A percentile compares a stretch with the other conserved stretches of the same genome.
These are phyloP conservation scores for Russula sp. DNA, from an alignment of 768 basidiomycete genomes.

Conservation along the genomic window DNA sequence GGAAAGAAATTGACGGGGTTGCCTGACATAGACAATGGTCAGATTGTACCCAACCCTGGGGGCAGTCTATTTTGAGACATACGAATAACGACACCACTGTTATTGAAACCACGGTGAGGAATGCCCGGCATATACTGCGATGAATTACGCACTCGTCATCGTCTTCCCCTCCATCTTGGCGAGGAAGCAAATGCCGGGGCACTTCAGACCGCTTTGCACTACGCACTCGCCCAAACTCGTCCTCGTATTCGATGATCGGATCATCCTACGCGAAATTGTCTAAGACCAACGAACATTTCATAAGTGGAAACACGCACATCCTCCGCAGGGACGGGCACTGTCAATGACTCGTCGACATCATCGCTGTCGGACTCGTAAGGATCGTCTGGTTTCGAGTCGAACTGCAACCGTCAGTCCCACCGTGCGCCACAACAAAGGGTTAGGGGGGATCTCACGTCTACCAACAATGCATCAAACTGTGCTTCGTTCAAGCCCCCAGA, in stretches of 20 bases:
- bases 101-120: conserved; percentile 8
- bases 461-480: conserved; percentile 68
- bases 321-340: conserved; percentile 50
- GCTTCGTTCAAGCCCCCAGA: conserved; percentile 72
- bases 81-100: conserved; percentile 29
- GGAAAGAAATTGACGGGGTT: conserved; percentile 87
- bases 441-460: conserved; percentile 56
- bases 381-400: conserved; percentile 57
- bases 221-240: conserved; percentile 80
- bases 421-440: background rate
- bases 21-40: conserved; percentile 42
- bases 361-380: conserved; percentile 67
- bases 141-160: conserved; percentile 37
- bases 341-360: conserved; percentile 75
- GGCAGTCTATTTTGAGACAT: background rate
- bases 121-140: background rate
- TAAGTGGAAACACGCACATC: conserved; percentile 38
- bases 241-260: conserved; percentile 80
- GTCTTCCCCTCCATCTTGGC: conserved; percentile 8
- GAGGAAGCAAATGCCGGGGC: conserved; percentile 58
- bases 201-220: conserved; percentile 71
- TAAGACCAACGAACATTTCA: background rate
- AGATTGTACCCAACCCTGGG: background rate
- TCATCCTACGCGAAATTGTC: conserved; percentile 53
- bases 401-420: conserved; percentile 43